These are phyloP conservation scores for Phytophthora meadii DNA, from an alignment of 352 stramenopile species.

Conservation along the genomic window DNA sequence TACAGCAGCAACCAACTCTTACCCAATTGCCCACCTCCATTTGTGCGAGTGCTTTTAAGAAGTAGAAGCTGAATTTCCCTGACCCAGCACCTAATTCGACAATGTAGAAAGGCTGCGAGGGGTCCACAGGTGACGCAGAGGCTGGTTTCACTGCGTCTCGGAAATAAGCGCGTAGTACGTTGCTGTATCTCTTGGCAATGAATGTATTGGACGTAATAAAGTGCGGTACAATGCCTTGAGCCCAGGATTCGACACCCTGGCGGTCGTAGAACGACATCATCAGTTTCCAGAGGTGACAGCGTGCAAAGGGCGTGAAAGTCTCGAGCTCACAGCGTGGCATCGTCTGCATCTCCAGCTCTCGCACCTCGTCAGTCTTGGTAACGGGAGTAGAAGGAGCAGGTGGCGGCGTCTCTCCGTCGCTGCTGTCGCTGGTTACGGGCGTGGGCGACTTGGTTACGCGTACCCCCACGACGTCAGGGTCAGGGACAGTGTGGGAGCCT, in stretches of 20 bases:
- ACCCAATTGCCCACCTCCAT: constrained; percentile 40
- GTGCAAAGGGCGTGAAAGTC: constrained; percentile 89
- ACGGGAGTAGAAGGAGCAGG: constrained; percentile 10
- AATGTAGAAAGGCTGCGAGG: constrained; percentile 92
- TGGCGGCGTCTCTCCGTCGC: constrained; percentile 31
- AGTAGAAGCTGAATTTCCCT: constrained; percentile 96
- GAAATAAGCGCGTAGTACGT: constrained; percentile 72
- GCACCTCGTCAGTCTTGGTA: constrained; percentile 65
- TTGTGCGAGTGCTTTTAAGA: constrained; percentile 89
- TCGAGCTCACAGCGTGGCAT: constrained; percentile 83
- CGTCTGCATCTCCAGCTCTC: constrained; percentile 29
- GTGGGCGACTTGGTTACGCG: constrained; percentile 36
- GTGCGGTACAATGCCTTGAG: constrained; percentile 94
- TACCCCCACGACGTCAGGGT: constrained; percentile 16
- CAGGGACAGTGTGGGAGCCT: constrained; percentile 25
- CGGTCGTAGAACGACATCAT: constrained; percentile 96
- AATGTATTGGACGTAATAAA: constrained; percentile 97
- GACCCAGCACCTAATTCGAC: constrained; percentile 93
- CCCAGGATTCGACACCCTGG: constrained; percentile 89
- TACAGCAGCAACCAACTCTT: no score
- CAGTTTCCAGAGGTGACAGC: constrained; percentile 93
- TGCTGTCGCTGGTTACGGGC: constrained; percentile 34
- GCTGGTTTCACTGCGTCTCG: constrained; percentile 53
- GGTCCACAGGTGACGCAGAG: constrained; percentile 62
- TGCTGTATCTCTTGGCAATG: constrained; percentile 92